Evolutionary conservation across 2,329 filamentous ascomycete species (phyloP).

Genomic region (Chrysoporthe cubensis): DNA sequence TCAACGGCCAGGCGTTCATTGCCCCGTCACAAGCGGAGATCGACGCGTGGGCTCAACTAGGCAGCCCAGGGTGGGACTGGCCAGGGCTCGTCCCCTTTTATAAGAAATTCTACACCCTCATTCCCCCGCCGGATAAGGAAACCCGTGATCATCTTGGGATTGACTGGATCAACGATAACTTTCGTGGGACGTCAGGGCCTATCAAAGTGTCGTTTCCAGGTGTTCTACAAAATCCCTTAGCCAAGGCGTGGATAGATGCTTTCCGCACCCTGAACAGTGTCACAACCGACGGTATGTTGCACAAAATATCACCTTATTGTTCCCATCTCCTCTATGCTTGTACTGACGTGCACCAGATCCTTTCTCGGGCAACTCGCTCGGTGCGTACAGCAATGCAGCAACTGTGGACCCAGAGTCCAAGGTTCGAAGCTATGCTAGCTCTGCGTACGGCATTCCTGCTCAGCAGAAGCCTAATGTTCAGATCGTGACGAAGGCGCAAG

Average conservation of each 20-base stretch:
- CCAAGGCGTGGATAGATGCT: too few species aligned
- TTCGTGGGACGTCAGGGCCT: too few species aligned
- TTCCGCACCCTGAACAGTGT: too few species aligned
- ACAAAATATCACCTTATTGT: too few species aligned
- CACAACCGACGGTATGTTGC: too few species aligned
- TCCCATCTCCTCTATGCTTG: not conserved
- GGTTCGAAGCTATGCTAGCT: slow-evolving; percentile 32
- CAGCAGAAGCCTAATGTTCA: slow-evolving; percentile 29
- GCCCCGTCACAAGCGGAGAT: slow-evolving; percentile 29
- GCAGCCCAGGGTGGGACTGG: slow-evolving; percentile 34
- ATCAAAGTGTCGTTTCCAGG: too few species aligned
- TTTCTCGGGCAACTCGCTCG: slow-evolving; percentile 32
- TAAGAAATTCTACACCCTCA: slow-evolving; percentile 31
- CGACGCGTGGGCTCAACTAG: slow-evolving; percentile 32
- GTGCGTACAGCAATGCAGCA: slow-evolving; percentile 32
- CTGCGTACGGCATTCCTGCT: slow-evolving; percentile 28
- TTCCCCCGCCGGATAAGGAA: slow-evolving; percentile 23
- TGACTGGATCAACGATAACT: too few species aligned
- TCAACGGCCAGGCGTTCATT: slow-evolving; percentile 34
- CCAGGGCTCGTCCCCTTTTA: slow-evolving; percentile 25
- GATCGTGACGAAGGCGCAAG: slow-evolving; percentile 27
- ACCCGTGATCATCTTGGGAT: slow-evolving; percentile 28
- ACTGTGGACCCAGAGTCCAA: slow-evolving; percentile 32
- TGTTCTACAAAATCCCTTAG: too few species aligned
- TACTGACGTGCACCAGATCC: slow-evolving; percentile 21